Conservation (phyloP, 1,284 basidiomycete species). For the Flammula alnicola region DNA sequence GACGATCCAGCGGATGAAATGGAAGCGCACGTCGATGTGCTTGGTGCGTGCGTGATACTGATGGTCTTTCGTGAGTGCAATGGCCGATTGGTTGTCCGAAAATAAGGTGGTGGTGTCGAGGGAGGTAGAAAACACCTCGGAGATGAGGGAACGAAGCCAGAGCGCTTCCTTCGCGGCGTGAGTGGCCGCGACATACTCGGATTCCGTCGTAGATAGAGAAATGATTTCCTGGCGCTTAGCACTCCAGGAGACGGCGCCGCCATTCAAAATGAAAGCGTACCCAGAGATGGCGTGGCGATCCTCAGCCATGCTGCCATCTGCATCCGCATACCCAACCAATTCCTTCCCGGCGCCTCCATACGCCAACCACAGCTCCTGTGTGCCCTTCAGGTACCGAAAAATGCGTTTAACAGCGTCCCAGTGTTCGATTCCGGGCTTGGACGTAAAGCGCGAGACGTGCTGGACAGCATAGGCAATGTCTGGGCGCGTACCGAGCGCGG, state of each 20-base stretch:
- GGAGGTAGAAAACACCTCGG: slow-evolving; percentile 24
- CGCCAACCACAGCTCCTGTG: slow-evolving; percentile 17
- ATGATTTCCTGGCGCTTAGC: slow-evolving; percentile 30
- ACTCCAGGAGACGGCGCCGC: too few relatives aligned
- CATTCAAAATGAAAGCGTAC: slow-evolving; percentile 4
- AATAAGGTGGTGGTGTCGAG: slow-evolving; percentile 25
- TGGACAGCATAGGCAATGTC: slow-evolving; percentile 36
- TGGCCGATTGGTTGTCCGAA: slow-evolving; percentile 40
- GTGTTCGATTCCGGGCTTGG: slow-evolving; percentile 29
- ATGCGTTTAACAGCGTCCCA: slow-evolving; percentile 32
- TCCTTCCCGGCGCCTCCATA: slow-evolving; percentile 5
- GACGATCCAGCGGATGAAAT: slow-evolving; percentile 40
- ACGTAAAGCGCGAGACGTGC: slow-evolving; percentile 28
- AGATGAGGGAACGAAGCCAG: slow-evolving; percentile 31
- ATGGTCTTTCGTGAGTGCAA: slow-evolving; percentile 37
- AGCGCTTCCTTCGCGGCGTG: too few relatives aligned
- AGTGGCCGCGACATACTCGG: slow-evolving; percentile 32
- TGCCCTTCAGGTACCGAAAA: slow-evolving; percentile 35
- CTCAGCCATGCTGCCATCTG: slow-evolving; percentile 28
- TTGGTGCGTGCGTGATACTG: slow-evolving; percentile 44
- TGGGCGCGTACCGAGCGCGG: slow-evolving; percentile 33
- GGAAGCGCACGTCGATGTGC: slow-evolving; percentile 46
- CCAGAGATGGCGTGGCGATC: slow-evolving; percentile 21
- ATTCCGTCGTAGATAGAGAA: slow-evolving; percentile 30
- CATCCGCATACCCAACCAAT: slow-evolving; percentile 25